phyloP scores from a whole-genome alignment of 2,329 filamentous ascomycete species.

The Parascedosporium putredinis region DNA sequence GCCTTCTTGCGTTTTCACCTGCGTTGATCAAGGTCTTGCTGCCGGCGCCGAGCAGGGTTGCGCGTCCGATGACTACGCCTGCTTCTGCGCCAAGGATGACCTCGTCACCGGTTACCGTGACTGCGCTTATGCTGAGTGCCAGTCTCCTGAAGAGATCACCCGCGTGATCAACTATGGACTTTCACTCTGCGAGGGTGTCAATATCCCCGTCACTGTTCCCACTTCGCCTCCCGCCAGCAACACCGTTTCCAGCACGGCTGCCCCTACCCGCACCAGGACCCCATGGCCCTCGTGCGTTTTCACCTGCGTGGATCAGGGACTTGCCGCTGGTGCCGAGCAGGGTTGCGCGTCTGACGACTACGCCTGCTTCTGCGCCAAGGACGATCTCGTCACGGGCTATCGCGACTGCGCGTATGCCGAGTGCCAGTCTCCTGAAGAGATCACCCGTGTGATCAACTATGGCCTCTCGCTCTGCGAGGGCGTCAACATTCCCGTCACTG shows the following conservation, averaged over 20 bases:
- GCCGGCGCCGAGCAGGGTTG: not conserved
- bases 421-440: not conserved
- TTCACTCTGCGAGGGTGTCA: conserved; percentile 1
- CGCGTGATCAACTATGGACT: not conserved
- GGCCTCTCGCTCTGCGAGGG: conserved; percentile 1
- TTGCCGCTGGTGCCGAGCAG: not conserved
- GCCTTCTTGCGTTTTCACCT: conserved; percentile 3
- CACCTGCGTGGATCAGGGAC: not conserved
- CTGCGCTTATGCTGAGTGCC: not conserved
- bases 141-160: not conserved
- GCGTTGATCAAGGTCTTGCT: not conserved
- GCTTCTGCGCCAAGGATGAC: not conserved
- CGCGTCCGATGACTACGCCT: not conserved
- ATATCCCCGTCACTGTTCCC: not conserved
- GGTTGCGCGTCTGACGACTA: not conserved
- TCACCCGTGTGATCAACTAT: not conserved
- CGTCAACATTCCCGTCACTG: not conserved
- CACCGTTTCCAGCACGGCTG: not conserved
- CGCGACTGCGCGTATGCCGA: not conserved
- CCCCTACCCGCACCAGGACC: conserved; percentile 3
- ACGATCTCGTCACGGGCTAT: not conserved
- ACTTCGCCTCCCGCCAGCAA: not conserved
- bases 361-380: not conserved
- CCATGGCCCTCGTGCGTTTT: conserved; percentile 5
- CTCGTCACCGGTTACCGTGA: not conserved